Percentiles rank a stretch among this genome's conserved stretches.
phyloP scores from a whole-genome alignment of 495 filamentous ascomycete species.

The Cercophora scortea region DNA sequence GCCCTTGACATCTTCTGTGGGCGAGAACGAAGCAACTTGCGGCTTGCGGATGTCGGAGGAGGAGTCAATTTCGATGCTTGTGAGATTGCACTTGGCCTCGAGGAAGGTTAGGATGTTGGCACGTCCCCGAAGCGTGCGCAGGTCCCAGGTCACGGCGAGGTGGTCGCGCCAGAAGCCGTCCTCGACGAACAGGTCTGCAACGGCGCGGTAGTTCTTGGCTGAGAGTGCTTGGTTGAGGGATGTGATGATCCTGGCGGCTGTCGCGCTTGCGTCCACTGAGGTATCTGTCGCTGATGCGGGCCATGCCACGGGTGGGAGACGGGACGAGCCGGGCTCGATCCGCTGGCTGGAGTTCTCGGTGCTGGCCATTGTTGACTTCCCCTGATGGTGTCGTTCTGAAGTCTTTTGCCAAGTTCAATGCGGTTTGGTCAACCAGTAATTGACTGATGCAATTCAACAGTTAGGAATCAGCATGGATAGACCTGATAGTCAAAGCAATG shows the following conservation, averaged over 20 bases:
- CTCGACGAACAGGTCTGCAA: neutral
- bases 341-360: constrained; percentile 30
- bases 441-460: too few species aligned
- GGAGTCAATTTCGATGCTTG: constrained; percentile 41
- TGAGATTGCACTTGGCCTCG: constrained; percentile 28
- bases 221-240: neutral
- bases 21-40: constrained; percentile 34
- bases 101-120: constrained; percentile 45
- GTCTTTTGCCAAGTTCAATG: too few species aligned
- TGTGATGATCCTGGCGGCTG: constrained; percentile 25
- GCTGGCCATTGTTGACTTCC: too few species aligned
- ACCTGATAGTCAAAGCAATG: too few species aligned
- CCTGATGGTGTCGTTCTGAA: too few species aligned
- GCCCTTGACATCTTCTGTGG: constrained; percentile 38
- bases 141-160: constrained; percentile 51
- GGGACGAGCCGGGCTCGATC: constrained; percentile 52
- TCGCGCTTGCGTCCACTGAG: constrained; percentile 34
- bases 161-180: constrained; percentile 60
- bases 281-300: constrained; percentile 20
- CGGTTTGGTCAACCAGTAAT: too few species aligned
- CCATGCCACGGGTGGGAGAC: constrained; percentile 37
- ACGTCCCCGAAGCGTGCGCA: constrained; percentile 50
- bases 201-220: constrained; percentile 18
- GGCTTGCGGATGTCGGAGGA: constrained; percentile 40
- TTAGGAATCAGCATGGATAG: too few species aligned